Evolutionary conservation across 805 yeast species (phyloP).

Genomic region (Ogataea allantospora): DNA sequence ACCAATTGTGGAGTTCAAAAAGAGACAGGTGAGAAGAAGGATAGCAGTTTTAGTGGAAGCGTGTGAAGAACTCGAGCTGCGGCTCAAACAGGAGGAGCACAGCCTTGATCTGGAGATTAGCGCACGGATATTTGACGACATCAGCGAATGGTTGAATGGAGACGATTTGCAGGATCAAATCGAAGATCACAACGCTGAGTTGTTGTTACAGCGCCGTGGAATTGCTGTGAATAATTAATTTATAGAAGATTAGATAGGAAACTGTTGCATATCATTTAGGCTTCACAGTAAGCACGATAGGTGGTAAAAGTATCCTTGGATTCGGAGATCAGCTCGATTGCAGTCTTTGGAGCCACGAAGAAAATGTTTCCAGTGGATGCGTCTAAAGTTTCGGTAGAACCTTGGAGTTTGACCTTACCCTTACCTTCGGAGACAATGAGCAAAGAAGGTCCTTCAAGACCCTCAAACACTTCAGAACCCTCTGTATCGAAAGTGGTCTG

Average conservation of each 20-base stretch:
- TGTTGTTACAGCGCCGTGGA: conserved; percentile 12
- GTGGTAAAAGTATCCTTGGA: conserved; percentile 59
- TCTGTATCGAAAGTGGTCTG: conserved; percentile 65
- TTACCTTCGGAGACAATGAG: conserved; percentile 78
- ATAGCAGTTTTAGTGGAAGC: conserved; percentile 68
- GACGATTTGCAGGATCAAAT: conserved; percentile 38
- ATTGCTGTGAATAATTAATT: not conserved
- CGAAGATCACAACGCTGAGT: conserved; percentile 28
- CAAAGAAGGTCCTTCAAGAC: conserved; percentile 83
- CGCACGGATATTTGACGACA: conserved; percentile 58
- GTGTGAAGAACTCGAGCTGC: conserved; percentile 64
- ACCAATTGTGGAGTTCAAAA: conserved; percentile 68
- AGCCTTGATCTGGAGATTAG: conserved; percentile 56
- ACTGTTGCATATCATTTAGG: conserved; percentile 28
- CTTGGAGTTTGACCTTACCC: conserved; percentile 54
- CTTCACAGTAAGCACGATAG: conserved; percentile 90
- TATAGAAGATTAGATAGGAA: conserved; percentile 1
- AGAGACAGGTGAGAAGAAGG: conserved; percentile 43
- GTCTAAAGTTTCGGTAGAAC: conserved; percentile 36
- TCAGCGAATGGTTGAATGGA: conserved; percentile 60
- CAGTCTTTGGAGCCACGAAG: conserved; percentile 78
- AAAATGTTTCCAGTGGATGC: conserved; percentile 73
- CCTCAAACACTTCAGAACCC: conserved; percentile 54
- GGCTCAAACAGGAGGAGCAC: conserved; percentile 60
- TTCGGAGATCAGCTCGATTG: conserved; percentile 55